Conservation (phyloP, 257 asterid species). For the Ilex asprella region DNA sequence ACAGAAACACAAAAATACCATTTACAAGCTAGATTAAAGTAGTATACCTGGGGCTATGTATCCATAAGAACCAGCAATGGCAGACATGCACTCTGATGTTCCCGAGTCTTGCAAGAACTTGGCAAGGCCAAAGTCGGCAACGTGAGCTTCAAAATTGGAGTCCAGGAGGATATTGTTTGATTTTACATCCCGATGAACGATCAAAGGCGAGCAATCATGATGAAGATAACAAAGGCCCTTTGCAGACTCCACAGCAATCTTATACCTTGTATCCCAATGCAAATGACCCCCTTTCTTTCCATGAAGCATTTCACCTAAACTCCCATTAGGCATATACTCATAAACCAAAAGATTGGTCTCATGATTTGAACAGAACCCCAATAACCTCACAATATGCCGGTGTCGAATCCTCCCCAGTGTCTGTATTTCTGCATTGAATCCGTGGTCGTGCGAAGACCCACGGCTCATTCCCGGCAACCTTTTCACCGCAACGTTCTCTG, state of each 20-base stretch:
- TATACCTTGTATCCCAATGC: neutral
- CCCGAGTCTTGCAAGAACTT: neutral
- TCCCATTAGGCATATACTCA: neutral
- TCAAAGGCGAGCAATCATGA: neutral
- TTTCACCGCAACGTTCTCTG: neutral
- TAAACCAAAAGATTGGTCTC: neutral
- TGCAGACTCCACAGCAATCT: neutral
- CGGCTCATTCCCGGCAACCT: neutral
- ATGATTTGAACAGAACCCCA: constrained; percentile 1
- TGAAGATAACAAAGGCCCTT: neutral
- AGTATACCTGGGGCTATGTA: neutral
- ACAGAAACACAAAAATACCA: no score
- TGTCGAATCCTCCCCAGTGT: neutral
- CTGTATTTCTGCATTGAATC: neutral
- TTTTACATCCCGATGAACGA: neutral
- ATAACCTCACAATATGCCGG: neutral
- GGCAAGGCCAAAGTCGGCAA: neutral
- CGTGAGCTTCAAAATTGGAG: neutral
- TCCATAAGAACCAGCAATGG: neutral
- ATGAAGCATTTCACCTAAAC: neutral
- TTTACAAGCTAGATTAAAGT: neutral
- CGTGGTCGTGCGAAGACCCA: neutral
- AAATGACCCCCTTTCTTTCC: neutral
- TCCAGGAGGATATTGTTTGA: neutral
- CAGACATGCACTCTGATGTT: neutral